Evolutionary conservation across 371 early-diverging fungal genomes (phyloP).

Genomic region (Mucor lusitanicus): DNA sequence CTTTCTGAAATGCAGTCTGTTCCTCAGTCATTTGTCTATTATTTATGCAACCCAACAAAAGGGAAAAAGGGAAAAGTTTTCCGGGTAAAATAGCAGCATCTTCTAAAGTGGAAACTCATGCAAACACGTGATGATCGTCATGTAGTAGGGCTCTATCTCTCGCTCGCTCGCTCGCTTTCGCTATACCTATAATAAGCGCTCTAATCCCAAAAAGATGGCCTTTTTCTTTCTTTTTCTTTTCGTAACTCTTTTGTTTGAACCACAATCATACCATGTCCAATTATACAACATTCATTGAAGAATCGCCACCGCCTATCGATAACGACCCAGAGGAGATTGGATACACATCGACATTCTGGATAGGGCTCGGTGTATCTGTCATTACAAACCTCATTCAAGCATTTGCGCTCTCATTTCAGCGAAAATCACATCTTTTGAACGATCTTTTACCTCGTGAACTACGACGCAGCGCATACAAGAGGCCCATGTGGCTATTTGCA

Average conservation of each 20-base stretch:
- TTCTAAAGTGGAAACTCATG: not conserved
- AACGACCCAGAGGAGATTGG: not conserved
- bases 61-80: not conserved
- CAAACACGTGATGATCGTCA: not conserved
- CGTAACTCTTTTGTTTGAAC: not conserved
- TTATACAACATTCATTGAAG: not conserved
- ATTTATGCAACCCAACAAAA: not conserved
- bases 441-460: constrained; percentile 22
- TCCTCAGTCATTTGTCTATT: not conserved
- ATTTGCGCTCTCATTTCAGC: constrained; percentile 73
- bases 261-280: not conserved
- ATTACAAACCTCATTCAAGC: constrained; percentile 52
- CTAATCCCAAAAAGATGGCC: too few relatives aligned
- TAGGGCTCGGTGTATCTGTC: constrained; percentile 43
- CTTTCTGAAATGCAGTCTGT: constrained; percentile 15
- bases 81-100: not conserved
- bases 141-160: not conserved
- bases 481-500: constrained; percentile 37
- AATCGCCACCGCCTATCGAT: not conserved
- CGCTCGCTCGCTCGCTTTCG: too few relatives aligned
- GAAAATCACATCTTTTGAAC: constrained; percentile 67
- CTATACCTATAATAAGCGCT: too few relatives aligned
- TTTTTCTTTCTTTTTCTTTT: not conserved
- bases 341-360: constrained; percentile 33
- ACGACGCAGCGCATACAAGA: constrained; percentile 45